These are phyloP conservation scores for Populus deltoides DNA, from an alignment of 345 rosid species.

Conservation along the genomic window DNA sequence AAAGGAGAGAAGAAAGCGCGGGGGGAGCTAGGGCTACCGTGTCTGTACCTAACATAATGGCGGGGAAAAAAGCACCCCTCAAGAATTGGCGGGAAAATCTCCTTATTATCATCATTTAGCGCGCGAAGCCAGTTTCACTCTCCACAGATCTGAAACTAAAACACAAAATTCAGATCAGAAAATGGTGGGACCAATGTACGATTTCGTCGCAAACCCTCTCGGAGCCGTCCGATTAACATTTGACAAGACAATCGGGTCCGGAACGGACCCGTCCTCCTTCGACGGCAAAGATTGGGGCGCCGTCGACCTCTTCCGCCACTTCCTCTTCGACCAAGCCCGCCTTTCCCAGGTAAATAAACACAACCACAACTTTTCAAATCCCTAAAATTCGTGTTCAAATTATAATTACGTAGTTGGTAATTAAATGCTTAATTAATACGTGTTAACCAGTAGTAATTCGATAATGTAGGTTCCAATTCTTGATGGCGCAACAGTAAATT, in stretches of 20 bases:
- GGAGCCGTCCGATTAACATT: constrained; percentile 85
- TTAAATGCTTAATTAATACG: neutral
- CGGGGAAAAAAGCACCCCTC: constrained; percentile 21
- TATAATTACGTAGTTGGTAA: no score
- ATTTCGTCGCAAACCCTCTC: constrained; percentile 75
- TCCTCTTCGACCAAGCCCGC: constrained; percentile 59
- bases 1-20: neutral
- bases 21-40: neutral
- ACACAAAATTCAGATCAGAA: constrained; percentile 4
- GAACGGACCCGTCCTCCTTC: constrained; percentile 60
- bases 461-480: constrained; percentile 64
- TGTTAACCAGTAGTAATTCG: neutral
- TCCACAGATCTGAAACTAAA: neutral
- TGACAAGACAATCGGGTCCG: constrained; percentile 62
- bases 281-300: constrained; percentile 90
- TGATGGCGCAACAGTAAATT: constrained; percentile 40
- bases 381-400: no score
- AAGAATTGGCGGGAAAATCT: constrained; percentile 35
- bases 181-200: constrained; percentile 83
- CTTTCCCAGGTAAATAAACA: constrained; percentile 48
- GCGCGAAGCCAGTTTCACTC: neutral
- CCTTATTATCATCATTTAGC: neutral
- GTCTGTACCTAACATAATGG: constrained; percentile 13
- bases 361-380: no score
- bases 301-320: constrained; percentile 66